Conservation (phyloP, 352 stramenopile genomes). For the Globisporangium parvum region DNA sequence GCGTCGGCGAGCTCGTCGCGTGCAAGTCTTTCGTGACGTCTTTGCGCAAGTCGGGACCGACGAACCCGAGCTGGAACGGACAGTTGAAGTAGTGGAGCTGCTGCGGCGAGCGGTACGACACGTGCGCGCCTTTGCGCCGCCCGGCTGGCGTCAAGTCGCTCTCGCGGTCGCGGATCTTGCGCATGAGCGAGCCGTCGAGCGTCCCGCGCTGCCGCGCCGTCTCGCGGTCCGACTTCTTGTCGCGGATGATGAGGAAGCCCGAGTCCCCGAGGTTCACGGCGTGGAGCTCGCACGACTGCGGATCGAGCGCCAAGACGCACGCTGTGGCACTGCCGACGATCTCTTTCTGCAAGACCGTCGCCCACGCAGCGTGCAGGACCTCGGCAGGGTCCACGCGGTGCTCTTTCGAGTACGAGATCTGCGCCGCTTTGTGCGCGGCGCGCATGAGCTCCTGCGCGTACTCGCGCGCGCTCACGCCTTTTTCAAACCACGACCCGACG, state of each 20-base stretch:
- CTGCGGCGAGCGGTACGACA: slow-evolving; percentile 93
- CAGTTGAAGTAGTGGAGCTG: slow-evolving; percentile 97
- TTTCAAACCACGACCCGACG: slow-evolving; percentile 94
- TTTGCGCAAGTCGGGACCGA: slow-evolving; percentile 33
- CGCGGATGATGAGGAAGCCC: slow-evolving; percentile 78
- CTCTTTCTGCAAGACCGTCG: slow-evolving; percentile 82
- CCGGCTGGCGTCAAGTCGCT: slow-evolving; percentile 59
- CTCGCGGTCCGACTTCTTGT: slow-evolving; percentile 68
- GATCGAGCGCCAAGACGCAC: slow-evolving; percentile 91
- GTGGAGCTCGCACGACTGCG: slow-evolving; percentile 87
- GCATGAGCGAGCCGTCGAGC: slow-evolving; percentile 64
- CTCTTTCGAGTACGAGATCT: slow-evolving; percentile 54
- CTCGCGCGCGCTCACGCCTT: slow-evolving; percentile 77
- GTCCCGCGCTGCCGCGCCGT: slow-evolving; percentile 58
- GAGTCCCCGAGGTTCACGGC: slow-evolving; percentile 95
- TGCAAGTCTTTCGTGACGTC: slow-evolving; percentile 46
- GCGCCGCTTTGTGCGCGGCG: slow-evolving; percentile 54
- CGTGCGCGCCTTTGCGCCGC: slow-evolving; percentile 67
- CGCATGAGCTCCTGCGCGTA: slow-evolving; percentile 80
- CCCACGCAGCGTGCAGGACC: slow-evolving; percentile 67
- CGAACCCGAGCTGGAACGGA: slow-evolving; percentile 89
- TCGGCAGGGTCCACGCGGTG: slow-evolving; percentile 55
- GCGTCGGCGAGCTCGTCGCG: slow-evolving; percentile 26
- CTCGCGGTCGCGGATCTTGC: slow-evolving; percentile 63
- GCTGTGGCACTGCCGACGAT: slow-evolving; percentile 92